phyloP scores from a whole-genome alignment of 148 eudicot species.

The Heliamphora exappendiculata region DNA sequence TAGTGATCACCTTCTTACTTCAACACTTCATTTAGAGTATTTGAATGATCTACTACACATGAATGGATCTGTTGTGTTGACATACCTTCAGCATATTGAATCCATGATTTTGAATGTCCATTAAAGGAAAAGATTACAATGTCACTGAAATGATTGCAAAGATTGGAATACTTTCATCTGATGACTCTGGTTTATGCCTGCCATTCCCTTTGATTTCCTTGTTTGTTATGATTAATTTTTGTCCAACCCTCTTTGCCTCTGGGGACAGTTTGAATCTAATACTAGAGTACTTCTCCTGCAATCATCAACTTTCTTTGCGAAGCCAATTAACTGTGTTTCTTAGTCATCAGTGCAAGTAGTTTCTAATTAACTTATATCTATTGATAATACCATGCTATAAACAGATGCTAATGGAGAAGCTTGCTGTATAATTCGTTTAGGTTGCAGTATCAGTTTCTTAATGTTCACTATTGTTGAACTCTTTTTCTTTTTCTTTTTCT shows the following conservation, averaged over 20 bases:
- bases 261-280: neutral
- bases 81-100: neutral
- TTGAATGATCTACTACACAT: neutral
- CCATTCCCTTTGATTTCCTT: neutral
- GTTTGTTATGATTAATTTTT: neutral
- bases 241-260: neutral
- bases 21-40: neutral
- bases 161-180: slow-evolving; percentile 1
- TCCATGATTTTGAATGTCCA: neutral
- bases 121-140: neutral
- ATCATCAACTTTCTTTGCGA: neutral
- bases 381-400: neutral
- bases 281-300: neutral
- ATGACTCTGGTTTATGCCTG: neutral
- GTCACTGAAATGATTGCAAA: neutral
- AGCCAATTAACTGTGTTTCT: neutral
- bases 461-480: neutral
- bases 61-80: neutral
- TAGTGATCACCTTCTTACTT: neutral
- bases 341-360: neutral
- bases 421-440: neutral
- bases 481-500: neutral
- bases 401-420: neutral
- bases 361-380: neutral
- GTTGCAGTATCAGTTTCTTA: neutral